phyloP scores from a whole-genome alignment of 139 green algal species.

The Marvania coccoides region DNA sequence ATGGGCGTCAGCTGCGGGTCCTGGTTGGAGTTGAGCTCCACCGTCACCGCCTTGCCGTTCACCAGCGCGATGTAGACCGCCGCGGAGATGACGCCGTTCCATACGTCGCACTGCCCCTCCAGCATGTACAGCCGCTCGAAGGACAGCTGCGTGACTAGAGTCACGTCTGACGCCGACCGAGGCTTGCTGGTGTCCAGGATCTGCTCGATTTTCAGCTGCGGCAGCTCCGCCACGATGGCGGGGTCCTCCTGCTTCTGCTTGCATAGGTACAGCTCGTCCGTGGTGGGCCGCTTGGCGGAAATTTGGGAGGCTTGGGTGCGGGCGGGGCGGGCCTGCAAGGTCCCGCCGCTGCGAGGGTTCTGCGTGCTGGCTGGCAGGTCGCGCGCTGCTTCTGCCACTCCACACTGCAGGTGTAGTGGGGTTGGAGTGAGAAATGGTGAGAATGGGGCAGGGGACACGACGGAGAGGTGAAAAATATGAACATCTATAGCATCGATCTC shows the following conservation, averaged over 20 bases:
- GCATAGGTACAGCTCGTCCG: constrained; percentile 19
- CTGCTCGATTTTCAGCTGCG: constrained; percentile 27
- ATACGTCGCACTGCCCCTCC: constrained; percentile 42
- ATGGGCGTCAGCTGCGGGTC: constrained; percentile 28
- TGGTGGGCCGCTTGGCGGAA: not conserved
- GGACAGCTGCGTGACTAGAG: constrained; percentile 35
- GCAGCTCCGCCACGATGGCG: constrained; percentile 13
- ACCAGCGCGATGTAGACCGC: constrained; percentile 41
- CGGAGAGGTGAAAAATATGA: no score
- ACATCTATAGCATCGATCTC: no score
- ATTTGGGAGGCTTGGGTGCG: not conserved
- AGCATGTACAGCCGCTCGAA: constrained; percentile 43
- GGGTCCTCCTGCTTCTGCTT: not conserved
- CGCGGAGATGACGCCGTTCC: constrained; percentile 40
- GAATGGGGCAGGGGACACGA: no score
- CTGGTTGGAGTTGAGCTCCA: constrained; percentile 36
- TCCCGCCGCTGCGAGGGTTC: no score
- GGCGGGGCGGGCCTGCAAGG: not conserved
- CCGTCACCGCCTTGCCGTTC: constrained; percentile 22
- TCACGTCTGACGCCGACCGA: constrained; percentile 20
- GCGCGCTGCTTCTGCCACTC: no score
- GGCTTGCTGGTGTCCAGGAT: constrained; percentile 10
- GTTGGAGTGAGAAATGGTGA: no score
- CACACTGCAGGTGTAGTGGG: no score
- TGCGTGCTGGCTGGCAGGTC: no score